These are phyloP conservation scores for Debaryomyces castellii DNA, from an alignment of 805 yeast genomes.

Conservation along the genomic window DNA sequence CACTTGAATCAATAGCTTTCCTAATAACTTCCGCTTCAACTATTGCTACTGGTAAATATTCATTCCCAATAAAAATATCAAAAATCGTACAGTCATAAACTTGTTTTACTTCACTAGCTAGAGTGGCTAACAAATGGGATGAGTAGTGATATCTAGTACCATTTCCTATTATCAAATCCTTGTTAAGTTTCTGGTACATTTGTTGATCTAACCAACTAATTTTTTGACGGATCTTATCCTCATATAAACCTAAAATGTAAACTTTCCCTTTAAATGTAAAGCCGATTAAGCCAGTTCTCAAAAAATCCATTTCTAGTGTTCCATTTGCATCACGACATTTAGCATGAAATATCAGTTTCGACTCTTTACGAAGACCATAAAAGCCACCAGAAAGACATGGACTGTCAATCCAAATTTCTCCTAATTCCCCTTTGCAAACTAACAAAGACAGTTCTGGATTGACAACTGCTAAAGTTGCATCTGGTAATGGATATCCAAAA, in stretches of 20 bases:
- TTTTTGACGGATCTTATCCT: slow-evolving; percentile 83
- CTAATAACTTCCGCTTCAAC: slow-evolving; percentile 64
- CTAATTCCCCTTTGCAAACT: slow-evolving; percentile 76
- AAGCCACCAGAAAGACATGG: slow-evolving; percentile 89
- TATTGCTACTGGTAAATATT: slow-evolving; percentile 79
- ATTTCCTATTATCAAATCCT: slow-evolving; percentile 33
- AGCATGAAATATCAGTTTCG: slow-evolving; percentile 78
- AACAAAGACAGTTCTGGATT: slow-evolving; percentile 86
- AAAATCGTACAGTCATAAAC: slow-evolving; percentile 90
- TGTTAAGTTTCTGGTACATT: slow-evolving; percentile 24
- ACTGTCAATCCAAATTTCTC: slow-evolving; percentile 97
- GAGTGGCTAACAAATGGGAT: slow-evolving; percentile 80
- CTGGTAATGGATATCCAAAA: slow-evolving; percentile 93
- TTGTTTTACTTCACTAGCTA: slow-evolving; percentile 77
- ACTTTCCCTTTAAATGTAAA: slow-evolving; percentile 85
- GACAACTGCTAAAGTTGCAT: slow-evolving; percentile 89
- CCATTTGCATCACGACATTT: slow-evolving; percentile 74
- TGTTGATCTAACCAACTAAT: slow-evolving; percentile 64
- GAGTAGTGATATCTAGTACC: slow-evolving; percentile 73
- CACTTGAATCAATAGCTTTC: slow-evolving; percentile 28
- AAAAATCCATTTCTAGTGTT: slow-evolving; percentile 68
- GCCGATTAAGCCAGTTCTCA: slow-evolving; percentile 89
- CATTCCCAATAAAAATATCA: slow-evolving; percentile 76
- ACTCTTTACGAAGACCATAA: slow-evolving; percentile 67
- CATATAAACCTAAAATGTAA: slow-evolving; percentile 84